A percentile compares a stretch with the other conserved stretches of the same genome.
These are phyloP conservation scores for Aristolochia contorta DNA, from an alignment of 164 flowering plant genomes.

Conservation along the genomic window DNA sequence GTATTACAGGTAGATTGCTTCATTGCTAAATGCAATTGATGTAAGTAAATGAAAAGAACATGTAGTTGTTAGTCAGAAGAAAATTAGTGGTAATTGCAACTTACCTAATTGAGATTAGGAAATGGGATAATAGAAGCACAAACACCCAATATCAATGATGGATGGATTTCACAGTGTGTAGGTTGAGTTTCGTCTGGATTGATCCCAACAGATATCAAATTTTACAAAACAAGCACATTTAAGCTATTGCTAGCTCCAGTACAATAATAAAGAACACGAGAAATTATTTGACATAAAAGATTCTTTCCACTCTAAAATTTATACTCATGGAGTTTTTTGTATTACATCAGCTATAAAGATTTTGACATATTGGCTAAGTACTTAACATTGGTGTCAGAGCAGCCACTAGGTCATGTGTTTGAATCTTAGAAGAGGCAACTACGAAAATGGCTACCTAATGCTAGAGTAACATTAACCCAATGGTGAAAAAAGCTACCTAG, in stretches of 20 bases:
- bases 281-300: background rate
- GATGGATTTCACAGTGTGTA: slow-evolving; percentile 99
- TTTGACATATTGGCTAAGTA: too few species aligned
- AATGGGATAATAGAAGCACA: slow-evolving; percentile 99
- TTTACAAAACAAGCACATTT: slow-evolving; percentile 29
- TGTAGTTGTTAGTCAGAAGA: slow-evolving; percentile 52
- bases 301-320: slow-evolving; percentile 36
- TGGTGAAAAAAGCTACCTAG: too few species aligned
- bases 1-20: slow-evolving; percentile 98
- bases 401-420: too few species aligned
- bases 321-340: slow-evolving; percentile 98
- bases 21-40: background rate
- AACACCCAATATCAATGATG: slow-evolving; percentile 93
- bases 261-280: too few species aligned
- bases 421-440: too few species aligned
- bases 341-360: too few species aligned
- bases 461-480: too few species aligned
- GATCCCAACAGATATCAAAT: slow-evolving; percentile 57
- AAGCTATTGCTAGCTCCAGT: background rate
- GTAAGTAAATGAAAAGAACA: background rate
- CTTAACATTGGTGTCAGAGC: too few species aligned
- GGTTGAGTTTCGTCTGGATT: slow-evolving; percentile 73
- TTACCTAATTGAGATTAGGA: slow-evolving; percentile 96
- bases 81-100: slow-evolving; percentile 12
- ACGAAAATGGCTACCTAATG: too few species aligned